Percentiles rank a stretch among this genome's conserved stretches.
Conservation (phyloP, 2,329 filamentous ascomycete genomes). For the Hypoxylon sp. region DNA sequence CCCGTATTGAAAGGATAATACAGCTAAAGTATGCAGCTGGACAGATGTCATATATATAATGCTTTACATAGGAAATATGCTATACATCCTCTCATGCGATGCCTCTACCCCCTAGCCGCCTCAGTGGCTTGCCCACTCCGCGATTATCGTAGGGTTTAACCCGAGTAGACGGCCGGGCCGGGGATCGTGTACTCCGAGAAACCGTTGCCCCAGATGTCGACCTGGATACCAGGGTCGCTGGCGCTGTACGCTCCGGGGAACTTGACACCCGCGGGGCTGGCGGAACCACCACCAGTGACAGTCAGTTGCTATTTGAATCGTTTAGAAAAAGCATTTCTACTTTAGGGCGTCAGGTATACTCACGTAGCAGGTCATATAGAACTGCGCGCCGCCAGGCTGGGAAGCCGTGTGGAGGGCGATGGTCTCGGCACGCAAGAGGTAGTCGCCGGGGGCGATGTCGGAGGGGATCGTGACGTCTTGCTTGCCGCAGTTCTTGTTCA, state of each 20-base stretch:
- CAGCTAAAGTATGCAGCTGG: neutral
- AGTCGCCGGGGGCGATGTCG: conserved; percentile 55
- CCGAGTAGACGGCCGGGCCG: conserved; percentile 51
- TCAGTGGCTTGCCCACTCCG: neutral
- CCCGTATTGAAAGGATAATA: too few relatives aligned
- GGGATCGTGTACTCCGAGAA: conserved; percentile 54
- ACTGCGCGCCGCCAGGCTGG: conserved; percentile 43
- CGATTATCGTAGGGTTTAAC: conserved; percentile 19
- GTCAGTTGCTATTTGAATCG: conserved; percentile 55
- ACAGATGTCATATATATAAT: neutral
- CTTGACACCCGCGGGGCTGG: conserved; percentile 56
- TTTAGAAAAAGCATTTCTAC: conserved; percentile 14
- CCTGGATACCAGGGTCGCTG: conserved; percentile 60
- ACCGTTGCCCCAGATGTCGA: conserved; percentile 58
- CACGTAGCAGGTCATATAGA: conserved; percentile 47
- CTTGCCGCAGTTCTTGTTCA: conserved; percentile 48
- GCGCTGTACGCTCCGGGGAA: conserved; percentile 63
- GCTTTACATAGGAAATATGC: neutral
- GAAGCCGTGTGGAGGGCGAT: conserved; percentile 57
- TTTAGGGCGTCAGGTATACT: conserved; percentile 2
- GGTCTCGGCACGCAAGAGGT: conserved; percentile 57
- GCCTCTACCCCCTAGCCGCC: neutral
- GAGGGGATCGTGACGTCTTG: conserved; percentile 54
- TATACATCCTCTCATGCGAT: neutral
- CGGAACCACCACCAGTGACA: conserved; percentile 58